phyloP scores from a whole-genome alignment of 495 filamentous ascomycete species.

The Chaetomidium leptoderma region DNA sequence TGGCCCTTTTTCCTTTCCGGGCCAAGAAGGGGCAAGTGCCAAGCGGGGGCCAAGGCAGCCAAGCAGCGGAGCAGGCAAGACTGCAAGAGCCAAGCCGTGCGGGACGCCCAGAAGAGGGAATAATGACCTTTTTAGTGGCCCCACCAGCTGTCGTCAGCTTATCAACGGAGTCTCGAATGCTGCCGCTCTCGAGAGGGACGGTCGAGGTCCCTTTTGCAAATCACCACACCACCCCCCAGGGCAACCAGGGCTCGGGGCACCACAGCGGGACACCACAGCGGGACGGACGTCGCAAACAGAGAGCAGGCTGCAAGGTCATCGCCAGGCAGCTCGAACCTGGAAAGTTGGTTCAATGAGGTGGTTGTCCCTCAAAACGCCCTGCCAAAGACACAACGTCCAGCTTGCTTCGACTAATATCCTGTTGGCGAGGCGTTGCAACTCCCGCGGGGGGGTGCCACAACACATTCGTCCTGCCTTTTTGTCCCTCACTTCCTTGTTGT shows the following conservation, averaged over 20 bases:
- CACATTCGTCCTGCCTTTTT: background rate
- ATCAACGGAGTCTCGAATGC: slow-evolving; percentile 6
- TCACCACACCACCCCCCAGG: background rate
- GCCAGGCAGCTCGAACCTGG: too few species aligned
- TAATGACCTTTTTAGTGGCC: background rate
- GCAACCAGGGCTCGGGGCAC: too few species aligned
- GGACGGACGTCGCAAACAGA: too few species aligned
- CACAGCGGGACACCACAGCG: too few species aligned
- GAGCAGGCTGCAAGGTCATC: too few species aligned
- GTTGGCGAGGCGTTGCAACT: too few species aligned
- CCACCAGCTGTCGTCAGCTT: slow-evolving; percentile 24
- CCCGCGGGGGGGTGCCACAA: too few species aligned
- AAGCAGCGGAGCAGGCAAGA: slow-evolving; percentile 9
- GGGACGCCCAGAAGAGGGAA: slow-evolving; percentile 3
- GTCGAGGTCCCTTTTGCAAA: background rate
- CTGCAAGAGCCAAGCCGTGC: slow-evolving; percentile 10
- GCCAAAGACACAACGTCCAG: too few species aligned
- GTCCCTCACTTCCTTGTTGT: background rate
- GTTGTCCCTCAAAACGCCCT: too few species aligned
- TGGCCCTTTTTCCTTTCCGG: background rate
- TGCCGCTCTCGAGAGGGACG: background rate
- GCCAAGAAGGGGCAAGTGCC: background rate
- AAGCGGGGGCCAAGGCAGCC: slow-evolving; percentile 17
- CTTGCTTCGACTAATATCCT: too few species aligned
- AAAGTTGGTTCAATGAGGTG: too few species aligned